These are phyloP conservation scores for Arthrobotrys iridis DNA, from an alignment of 2,329 filamentous ascomycete genomes.

Conservation along the genomic window DNA sequence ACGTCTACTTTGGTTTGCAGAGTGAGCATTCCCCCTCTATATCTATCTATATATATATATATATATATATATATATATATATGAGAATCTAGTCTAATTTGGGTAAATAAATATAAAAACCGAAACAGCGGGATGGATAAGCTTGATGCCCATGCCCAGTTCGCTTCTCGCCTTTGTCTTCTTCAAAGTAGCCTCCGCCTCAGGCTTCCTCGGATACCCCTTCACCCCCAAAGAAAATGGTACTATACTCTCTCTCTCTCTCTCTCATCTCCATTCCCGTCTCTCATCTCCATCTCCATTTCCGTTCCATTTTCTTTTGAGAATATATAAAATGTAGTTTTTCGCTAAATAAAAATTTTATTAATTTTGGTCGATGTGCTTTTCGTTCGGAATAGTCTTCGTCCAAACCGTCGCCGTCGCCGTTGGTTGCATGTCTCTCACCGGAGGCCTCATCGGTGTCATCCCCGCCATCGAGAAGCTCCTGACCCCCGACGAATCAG, in stretches of 20 bases:
- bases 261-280: background rate
- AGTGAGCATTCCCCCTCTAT: slow-evolving; percentile 66
- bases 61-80: too few species aligned
- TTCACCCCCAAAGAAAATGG: slow-evolving; percentile 92
- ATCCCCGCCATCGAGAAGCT: slow-evolving; percentile 92
- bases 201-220: slow-evolving; percentile 76
- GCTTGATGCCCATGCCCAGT: slow-evolving; percentile 96
- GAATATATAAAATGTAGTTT: too few species aligned
- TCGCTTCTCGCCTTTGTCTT: slow-evolving; percentile 94
- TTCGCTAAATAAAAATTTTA: background rate
- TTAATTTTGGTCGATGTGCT: slow-evolving; percentile 5
- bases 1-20: slow-evolving; percentile 98
- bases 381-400: slow-evolving; percentile 68
- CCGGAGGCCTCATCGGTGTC: slow-evolving; percentile 81
- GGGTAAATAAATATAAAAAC: background rate
- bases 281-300: background rate
- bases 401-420: slow-evolving; percentile 95
- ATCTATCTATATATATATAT: too few species aligned
- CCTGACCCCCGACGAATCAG: slow-evolving; percentile 78
- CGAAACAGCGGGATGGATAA: slow-evolving; percentile 70
- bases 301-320: too few species aligned
- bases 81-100: too few species aligned
- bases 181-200: slow-evolving; percentile 75
- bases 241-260: slow-evolving; percentile 1
- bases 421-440: slow-evolving; percentile 95